Conservation (phyloP, 2,329 filamentous ascomycete genomes). For the Exophiala bonariae region DNA sequence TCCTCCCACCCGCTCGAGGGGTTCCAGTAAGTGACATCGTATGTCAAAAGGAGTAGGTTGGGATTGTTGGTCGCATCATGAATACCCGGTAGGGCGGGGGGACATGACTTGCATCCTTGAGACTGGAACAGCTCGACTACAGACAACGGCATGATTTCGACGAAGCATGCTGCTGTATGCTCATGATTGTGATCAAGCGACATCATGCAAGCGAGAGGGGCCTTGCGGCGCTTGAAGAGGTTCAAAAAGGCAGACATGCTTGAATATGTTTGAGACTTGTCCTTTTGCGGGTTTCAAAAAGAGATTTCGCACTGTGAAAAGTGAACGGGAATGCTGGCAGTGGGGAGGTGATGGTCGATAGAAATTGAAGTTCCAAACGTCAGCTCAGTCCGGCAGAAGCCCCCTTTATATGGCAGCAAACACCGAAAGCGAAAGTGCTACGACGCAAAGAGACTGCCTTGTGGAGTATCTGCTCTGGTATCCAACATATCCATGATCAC, state of each 20-base stretch:
- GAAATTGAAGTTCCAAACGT: no score
- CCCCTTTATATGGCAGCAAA: no score
- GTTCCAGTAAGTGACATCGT: conserved; percentile 25
- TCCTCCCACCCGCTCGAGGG: conserved; percentile 20
- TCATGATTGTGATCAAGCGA: conserved; percentile 16
- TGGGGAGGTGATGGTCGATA: no score
- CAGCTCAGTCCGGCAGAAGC: no score
- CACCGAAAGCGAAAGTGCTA: no score
- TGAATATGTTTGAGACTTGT: no score
- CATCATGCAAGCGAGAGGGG: conserved; percentile 19
- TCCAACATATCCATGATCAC: no score
- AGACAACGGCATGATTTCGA: conserved; percentile 23
- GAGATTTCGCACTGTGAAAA: no score
- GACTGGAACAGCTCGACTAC: conserved; percentile 25
- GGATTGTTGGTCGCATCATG: conserved; percentile 19
- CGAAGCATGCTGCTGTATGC: conserved; percentile 24
- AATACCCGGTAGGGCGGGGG: conserved; percentile 20
- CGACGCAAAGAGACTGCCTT: no score
- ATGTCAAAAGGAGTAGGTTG: conserved; percentile 23
- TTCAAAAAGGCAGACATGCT: conserved; percentile 18
- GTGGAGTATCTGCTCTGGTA: no score
- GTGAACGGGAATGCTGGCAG: no score
- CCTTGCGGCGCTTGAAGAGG: conserved; percentile 21
- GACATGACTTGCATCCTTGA: conserved; percentile 23
- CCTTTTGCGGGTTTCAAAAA: no score